Evolutionary conservation across 176 grass and related monocot species (phyloP).

Genomic region (Ananas comosus): DNA sequence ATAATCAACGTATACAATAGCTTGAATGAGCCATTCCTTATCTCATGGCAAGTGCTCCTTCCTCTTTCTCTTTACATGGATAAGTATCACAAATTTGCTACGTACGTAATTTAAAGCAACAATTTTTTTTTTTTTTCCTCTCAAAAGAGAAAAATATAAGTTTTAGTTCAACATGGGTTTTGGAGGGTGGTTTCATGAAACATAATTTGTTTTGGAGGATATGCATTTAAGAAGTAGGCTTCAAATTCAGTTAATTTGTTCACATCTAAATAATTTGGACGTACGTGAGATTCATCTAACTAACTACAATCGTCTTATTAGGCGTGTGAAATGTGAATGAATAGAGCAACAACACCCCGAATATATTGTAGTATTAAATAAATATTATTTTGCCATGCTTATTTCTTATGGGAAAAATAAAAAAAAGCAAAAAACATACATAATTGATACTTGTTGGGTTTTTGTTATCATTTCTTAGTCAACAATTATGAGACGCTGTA

Average conservation of each 20-base stretch:
- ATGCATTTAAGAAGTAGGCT: background rate
- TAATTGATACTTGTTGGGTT: too few species aligned
- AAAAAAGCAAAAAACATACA: too few species aligned
- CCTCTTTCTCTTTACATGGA: background rate
- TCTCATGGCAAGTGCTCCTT: constrained; percentile 48
- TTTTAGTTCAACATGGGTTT: background rate
- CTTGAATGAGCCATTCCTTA: constrained; percentile 51
- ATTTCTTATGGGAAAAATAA: too few species aligned
- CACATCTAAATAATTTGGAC: background rate
- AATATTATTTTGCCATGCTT: background rate
- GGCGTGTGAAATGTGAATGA: background rate
- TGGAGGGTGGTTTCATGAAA: too few species aligned
- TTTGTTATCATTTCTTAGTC: too few species aligned
- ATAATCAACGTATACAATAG: constrained; percentile 59
- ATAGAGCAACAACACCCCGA: background rate
- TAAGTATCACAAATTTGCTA: background rate
- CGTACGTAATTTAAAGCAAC: background rate
- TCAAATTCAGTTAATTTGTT: background rate
- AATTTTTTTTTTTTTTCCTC: background rate
- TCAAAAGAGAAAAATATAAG: background rate
- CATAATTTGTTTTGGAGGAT: background rate
- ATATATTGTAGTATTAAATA: background rate
- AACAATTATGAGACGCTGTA: too few species aligned
- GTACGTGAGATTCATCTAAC: too few species aligned
- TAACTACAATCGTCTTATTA: background rate